Evolutionary conservation across 768 basidiomycete genomes (phyloP).

Genomic region (Hericium coralloides): DNA sequence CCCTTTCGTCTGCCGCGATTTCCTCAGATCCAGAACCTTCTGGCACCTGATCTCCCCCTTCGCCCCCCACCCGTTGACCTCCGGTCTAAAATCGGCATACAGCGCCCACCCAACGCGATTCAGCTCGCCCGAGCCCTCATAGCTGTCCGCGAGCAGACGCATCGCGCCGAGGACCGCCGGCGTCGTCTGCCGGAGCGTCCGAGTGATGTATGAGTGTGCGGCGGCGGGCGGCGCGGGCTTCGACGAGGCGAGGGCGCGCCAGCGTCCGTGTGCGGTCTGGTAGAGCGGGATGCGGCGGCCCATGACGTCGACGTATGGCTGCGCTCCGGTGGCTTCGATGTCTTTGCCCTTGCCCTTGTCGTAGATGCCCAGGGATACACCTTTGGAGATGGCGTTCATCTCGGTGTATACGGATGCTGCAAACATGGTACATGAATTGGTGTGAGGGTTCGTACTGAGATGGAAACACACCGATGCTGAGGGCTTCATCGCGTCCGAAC

Average conservation of each 20-base stretch:
- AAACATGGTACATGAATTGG: neutral
- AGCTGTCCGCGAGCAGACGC: slow-evolving; percentile 56
- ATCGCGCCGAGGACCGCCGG: slow-evolving; percentile 73
- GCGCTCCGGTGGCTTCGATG: slow-evolving; percentile 50
- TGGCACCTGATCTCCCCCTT: slow-evolving; percentile 64
- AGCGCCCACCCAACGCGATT: slow-evolving; percentile 64
- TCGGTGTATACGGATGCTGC: slow-evolving; percentile 89
- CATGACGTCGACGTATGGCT: slow-evolving; percentile 84
- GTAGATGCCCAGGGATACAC: slow-evolving; percentile 74
- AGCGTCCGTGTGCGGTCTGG: slow-evolving; percentile 52
- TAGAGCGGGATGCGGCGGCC: slow-evolving; percentile 78
- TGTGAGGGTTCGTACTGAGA: neutral
- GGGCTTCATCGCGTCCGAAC: slow-evolving; percentile 81
- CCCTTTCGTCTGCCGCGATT: neutral
- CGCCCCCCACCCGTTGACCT: slow-evolving; percentile 77
- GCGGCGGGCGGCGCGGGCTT: slow-evolving; percentile 58
- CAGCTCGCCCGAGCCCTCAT: slow-evolving; percentile 41
- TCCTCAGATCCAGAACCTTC: slow-evolving; percentile 53
- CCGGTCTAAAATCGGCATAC: slow-evolving; percentile 84
- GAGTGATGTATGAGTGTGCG: slow-evolving; percentile 81
- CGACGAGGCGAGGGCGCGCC: slow-evolving; percentile 76
- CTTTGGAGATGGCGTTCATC: slow-evolving; percentile 83
- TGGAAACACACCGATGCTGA: slow-evolving; percentile 66
- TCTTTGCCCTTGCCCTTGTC: slow-evolving; percentile 43
- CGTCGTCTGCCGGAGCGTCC: slow-evolving; percentile 71